Evolutionary conservation across 306 rosid genomes (phyloP).

Genomic region (Dryas octopetala): DNA sequence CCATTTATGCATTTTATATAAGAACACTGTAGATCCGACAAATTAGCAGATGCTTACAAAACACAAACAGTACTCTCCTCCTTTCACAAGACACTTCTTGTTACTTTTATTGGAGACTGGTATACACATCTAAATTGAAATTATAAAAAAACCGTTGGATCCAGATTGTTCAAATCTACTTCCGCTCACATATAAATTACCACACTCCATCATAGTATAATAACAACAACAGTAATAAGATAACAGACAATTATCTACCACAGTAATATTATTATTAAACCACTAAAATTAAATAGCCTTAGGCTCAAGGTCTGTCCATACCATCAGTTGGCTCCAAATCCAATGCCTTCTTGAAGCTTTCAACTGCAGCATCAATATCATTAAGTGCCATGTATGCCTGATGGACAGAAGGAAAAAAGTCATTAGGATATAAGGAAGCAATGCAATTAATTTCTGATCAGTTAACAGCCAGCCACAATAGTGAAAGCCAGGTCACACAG

Average conservation of each 20-base stretch:
- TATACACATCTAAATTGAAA: background rate
- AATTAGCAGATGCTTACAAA: background rate
- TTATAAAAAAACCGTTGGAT: background rate
- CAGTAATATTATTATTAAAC: background rate
- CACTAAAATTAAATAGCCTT: background rate
- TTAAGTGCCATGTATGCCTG: constrained; percentile 81
- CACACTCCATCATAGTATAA: too few species aligned
- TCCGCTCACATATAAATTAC: background rate
- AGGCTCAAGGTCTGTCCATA: constrained; percentile 17
- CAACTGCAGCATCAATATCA: constrained; percentile 85
- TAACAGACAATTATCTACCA: background rate
- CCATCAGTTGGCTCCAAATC: constrained; percentile 90
- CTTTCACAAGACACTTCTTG: background rate
- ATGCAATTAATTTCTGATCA: constrained; percentile 11
- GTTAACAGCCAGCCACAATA: constrained; percentile 9
- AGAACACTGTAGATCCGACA: background rate
- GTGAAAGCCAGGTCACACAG: background rate
- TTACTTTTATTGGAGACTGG: background rate
- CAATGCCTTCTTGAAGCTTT: constrained; percentile 74
- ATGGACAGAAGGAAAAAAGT: constrained; percentile 20
- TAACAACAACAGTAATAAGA: background rate
- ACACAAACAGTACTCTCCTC: background rate
- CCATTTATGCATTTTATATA: background rate
- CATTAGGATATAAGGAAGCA: constrained; percentile 22
- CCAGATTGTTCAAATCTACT: background rate